These are phyloP conservation scores for Niveomyces coronatus DNA, from an alignment of 2,329 filamentous ascomycete species.

Conservation along the genomic window DNA sequence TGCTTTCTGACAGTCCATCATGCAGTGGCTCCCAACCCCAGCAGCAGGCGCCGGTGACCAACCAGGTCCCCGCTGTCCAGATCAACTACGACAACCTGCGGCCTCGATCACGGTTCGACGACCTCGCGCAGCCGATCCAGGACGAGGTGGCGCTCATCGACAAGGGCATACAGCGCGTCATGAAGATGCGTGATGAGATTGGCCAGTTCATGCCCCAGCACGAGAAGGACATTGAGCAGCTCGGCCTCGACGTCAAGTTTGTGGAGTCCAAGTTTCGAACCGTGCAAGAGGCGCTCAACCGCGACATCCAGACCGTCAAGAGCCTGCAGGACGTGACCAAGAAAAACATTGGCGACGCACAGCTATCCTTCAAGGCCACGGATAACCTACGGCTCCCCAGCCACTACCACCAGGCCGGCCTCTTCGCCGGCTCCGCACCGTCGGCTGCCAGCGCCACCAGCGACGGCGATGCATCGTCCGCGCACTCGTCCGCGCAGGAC, in stretches of 20 bases:
- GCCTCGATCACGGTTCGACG: conserved; percentile 83
- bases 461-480: conserved; percentile 23
- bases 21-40: conserved; percentile 22
- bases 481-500: conserved; percentile 29
- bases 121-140: conserved; percentile 74
- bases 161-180: conserved; percentile 68
- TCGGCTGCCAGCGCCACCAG: conserved; percentile 20
- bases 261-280: conserved; percentile 38
- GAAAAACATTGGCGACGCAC: conserved; percentile 59
- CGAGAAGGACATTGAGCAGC: conserved; percentile 35
- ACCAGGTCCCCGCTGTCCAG: conserved; percentile 59
- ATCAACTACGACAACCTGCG: conserved; percentile 72
- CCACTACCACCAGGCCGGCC: conserved; percentile 39
- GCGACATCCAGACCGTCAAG: conserved; percentile 53
- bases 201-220: conserved; percentile 55
- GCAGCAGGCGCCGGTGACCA: conserved; percentile 23
- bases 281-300: conserved; percentile 34
- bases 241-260: conserved; percentile 37
- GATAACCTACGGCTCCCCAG: conserved; percentile 63
- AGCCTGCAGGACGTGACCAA: conserved; percentile 49
- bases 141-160: conserved; percentile 70
- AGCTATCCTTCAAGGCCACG: conserved; percentile 61
- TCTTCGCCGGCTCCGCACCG: conserved; percentile 27
- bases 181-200: conserved; percentile 67
- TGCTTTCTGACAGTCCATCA: conserved; percentile 13